Conservation (phyloP, 2,329 filamentous ascomycete species). For the Fusarium concolor region DNA sequence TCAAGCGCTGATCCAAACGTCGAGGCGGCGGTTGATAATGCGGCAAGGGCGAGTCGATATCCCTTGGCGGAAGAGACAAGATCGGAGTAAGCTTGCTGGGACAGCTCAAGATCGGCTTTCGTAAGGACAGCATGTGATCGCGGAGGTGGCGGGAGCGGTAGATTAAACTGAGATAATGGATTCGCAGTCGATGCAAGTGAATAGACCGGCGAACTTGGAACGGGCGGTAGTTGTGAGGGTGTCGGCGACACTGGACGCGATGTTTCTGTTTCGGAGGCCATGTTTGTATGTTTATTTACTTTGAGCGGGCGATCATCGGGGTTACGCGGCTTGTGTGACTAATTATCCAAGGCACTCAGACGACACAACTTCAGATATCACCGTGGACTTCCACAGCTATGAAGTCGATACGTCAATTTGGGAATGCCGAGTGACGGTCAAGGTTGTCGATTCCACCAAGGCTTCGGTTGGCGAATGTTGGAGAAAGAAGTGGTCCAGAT, state of each 20-base stretch:
- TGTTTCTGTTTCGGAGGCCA: slow-evolving; percentile 47
- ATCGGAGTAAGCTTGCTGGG: slow-evolving; percentile 71
- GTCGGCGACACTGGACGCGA: slow-evolving; percentile 61
- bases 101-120: slow-evolving; percentile 71
- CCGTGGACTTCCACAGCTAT: neutral
- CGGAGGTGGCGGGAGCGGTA: slow-evolving; percentile 71
- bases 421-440: slow-evolving; percentile 8
- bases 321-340: slow-evolving; percentile 22
- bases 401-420: slow-evolving; percentile 6
- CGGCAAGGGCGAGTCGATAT: slow-evolving; percentile 71
- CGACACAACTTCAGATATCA: slow-evolving; percentile 13
- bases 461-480: slow-evolving; percentile 40
- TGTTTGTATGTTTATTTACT: slow-evolving; percentile 39
- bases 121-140: slow-evolving; percentile 69
- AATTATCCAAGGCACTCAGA: neutral
- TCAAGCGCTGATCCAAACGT: slow-evolving; percentile 74
- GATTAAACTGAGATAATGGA: slow-evolving; percentile 67
- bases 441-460: slow-evolving; percentile 24
- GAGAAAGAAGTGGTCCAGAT: slow-evolving; percentile 30
- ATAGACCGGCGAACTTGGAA: slow-evolving; percentile 72
- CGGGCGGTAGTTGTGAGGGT: slow-evolving; percentile 67
- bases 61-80: slow-evolving; percentile 71
- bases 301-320: slow-evolving; percentile 27
- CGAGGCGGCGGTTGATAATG: slow-evolving; percentile 70
- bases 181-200: slow-evolving; percentile 73